These are phyloP conservation scores for Rasamsonia emersonii DNA, from an alignment of 2,329 filamentous ascomycete genomes.

Conservation along the genomic window DNA sequence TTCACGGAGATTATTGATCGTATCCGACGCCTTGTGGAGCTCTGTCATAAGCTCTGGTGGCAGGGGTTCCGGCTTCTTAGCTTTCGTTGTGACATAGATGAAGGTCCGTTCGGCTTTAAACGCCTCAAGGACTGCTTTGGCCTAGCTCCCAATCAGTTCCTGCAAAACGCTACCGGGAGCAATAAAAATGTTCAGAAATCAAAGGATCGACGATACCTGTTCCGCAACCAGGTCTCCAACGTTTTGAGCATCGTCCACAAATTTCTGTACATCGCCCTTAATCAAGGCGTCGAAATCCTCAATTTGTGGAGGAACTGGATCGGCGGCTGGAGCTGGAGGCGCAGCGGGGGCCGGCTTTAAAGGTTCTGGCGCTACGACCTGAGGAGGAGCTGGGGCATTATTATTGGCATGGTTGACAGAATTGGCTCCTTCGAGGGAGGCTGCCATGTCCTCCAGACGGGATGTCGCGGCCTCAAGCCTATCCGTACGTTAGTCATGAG, in stretches of 20 bases:
- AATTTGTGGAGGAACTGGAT: conserved; percentile 65
- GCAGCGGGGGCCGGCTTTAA: conserved; percentile 30
- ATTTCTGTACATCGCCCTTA: conserved; percentile 63
- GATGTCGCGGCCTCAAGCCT: conserved; percentile 97
- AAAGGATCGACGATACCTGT: conserved; percentile 51
- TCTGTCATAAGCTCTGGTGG: conserved; percentile 72
- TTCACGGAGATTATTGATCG: conserved; percentile 73
- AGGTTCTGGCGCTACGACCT: conserved; percentile 16
- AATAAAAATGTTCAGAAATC: too few species aligned
- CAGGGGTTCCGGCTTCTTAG: conserved; percentile 79
- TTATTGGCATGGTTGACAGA: conserved; percentile 27
- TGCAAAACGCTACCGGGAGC: too few species aligned
- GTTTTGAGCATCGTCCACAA: conserved; percentile 66
- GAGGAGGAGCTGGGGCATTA: conserved; percentile 13
- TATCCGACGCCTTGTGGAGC: conserved; percentile 72
- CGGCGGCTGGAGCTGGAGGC: conserved; percentile 41
- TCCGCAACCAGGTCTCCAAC: conserved; percentile 70
- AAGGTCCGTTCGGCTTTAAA: conserved; percentile 84
- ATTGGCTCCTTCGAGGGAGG: conserved; percentile 50
- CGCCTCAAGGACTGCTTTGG: conserved; percentile 51
- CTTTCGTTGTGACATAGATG: conserved; percentile 77
- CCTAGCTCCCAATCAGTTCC: conserved; percentile 24
- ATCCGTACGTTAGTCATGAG: conserved; percentile 20
- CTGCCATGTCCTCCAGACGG: conserved; percentile 90
- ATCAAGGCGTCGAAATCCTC: conserved; percentile 82